A percentile compares a stretch with the other conserved stretches of the same genome.
Evolutionary conservation across 805 yeast species (phyloP).

Genomic region (Metschnikowia lunata): DNA sequence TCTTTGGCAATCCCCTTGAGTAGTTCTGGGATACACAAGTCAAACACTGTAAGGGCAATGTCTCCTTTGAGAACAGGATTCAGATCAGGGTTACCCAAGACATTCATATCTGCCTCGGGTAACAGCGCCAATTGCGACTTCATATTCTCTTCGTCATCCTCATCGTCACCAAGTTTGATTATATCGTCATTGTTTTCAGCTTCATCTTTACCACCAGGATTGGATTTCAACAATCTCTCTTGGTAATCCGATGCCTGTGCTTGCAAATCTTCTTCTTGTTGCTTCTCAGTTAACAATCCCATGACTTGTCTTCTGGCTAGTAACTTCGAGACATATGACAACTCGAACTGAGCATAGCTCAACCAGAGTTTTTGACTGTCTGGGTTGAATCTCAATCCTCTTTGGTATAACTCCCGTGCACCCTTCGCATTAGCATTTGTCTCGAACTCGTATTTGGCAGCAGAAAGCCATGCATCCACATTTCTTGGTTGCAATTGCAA

Average conservation of each 20-base stretch:
- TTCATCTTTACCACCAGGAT: constrained; percentile 14
- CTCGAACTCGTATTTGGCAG: constrained; percentile 91
- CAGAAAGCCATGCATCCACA: constrained; percentile 87
- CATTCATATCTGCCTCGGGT: constrained; percentile 83
- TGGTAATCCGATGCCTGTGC: constrained; percentile 20
- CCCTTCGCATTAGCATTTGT: constrained; percentile 83
- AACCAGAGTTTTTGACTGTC: constrained; percentile 73
- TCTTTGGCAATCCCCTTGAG: constrained; percentile 23
- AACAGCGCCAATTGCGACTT: constrained; percentile 63
- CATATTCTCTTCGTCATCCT: constrained; percentile 43
- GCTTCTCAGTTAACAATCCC: constrained; percentile 70
- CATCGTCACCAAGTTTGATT: constrained; percentile 41
- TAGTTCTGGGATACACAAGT: constrained; percentile 32
- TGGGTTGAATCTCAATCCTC: constrained; percentile 78
- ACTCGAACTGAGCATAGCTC: constrained; percentile 83
- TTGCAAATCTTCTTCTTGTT: constrained; percentile 50
- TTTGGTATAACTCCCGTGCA: constrained; percentile 80
- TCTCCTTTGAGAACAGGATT: constrained; percentile 64
- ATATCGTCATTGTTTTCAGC: constrained; percentile 30
- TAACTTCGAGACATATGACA: constrained; percentile 78
- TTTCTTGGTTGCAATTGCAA: constrained; percentile 88
- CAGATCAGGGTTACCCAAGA: constrained; percentile 81
- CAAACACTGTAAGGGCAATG: constrained; percentile 40
- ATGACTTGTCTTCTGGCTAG: constrained; percentile 78
- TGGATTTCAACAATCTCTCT: constrained; percentile 23